These are phyloP conservation scores for Kwoniella bestiolae DNA, from an alignment of 768 basidiomycete genomes.

Conservation along the genomic window DNA sequence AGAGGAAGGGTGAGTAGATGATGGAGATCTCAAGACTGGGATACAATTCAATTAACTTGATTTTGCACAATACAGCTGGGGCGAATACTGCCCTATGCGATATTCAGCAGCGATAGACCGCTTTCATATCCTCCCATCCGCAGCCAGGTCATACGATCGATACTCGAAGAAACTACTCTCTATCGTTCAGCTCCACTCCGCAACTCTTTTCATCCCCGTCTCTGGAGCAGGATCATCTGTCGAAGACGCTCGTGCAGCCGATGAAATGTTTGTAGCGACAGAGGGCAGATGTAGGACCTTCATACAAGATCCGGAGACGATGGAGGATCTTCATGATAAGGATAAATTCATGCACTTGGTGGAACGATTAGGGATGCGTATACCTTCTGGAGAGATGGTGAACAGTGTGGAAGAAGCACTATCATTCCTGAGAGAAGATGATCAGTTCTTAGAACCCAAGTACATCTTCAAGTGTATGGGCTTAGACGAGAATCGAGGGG, in stretches of 20 bases:
- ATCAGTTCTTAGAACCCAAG: slow-evolving; percentile 28
- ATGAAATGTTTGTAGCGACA: slow-evolving; percentile 43
- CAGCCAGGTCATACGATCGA: slow-evolving; percentile 31
- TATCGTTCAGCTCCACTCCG: slow-evolving; percentile 46
- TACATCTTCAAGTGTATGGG: slow-evolving; percentile 56
- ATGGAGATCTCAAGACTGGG: background rate
- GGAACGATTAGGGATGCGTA: slow-evolving; percentile 43
- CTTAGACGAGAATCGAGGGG: slow-evolving; percentile 56
- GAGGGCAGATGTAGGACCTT: slow-evolving; percentile 48
- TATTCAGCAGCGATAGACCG: slow-evolving; percentile 45
- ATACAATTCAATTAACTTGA: background rate
- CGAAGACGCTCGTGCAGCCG: slow-evolving; percentile 54
- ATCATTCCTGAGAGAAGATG: slow-evolving; percentile 32
- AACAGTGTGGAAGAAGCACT: slow-evolving; percentile 44
- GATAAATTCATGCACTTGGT: slow-evolving; percentile 54
- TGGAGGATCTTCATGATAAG: slow-evolving; percentile 54
- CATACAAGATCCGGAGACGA: slow-evolving; percentile 54
- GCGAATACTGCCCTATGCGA: slow-evolving; percentile 50
- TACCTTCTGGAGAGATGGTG: slow-evolving; percentile 49
- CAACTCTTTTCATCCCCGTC: slow-evolving; percentile 54
- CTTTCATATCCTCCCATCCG: slow-evolving; percentile 49
- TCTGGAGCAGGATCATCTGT: slow-evolving; percentile 54
- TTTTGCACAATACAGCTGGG: slow-evolving; percentile 39
- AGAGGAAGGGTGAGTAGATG: slow-evolving; percentile 45
- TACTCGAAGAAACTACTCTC: slow-evolving; percentile 44